Evolutionary conservation across 768 basidiomycete genomes (phyloP).

Genomic region (Trametes meyenii): DNA sequence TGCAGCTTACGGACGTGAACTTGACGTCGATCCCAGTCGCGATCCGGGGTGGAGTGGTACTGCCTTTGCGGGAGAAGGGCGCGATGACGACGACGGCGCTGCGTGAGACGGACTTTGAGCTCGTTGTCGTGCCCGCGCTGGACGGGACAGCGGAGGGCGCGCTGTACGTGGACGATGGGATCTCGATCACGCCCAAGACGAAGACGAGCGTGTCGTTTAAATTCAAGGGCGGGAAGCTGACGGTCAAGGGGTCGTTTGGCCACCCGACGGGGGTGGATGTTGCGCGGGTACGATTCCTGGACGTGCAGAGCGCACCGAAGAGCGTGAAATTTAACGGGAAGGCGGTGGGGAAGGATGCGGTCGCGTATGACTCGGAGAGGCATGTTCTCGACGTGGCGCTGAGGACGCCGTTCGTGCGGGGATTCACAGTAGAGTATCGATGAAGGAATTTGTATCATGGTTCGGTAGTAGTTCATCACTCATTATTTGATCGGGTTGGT

Average conservation of each 20-base stretch:
- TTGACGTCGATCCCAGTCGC: slow-evolving; percentile 64
- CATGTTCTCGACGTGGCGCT: slow-evolving; percentile 51
- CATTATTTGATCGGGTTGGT: too few species aligned
- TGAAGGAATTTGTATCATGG: background rate
- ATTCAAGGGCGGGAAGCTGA: slow-evolving; percentile 33
- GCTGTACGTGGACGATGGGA: slow-evolving; percentile 70
- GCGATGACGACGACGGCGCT: slow-evolving; percentile 65
- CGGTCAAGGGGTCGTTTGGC: slow-evolving; percentile 35
- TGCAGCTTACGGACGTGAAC: slow-evolving; percentile 47
- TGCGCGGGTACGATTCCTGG: slow-evolving; percentile 39
- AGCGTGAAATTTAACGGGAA: slow-evolving; percentile 28
- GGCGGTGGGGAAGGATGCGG: slow-evolving; percentile 15
- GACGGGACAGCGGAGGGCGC: slow-evolving; percentile 54
- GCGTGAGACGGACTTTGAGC: slow-evolving; percentile 57
- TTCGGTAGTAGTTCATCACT: too few species aligned
- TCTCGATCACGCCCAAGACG: slow-evolving; percentile 40
- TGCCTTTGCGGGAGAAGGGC: slow-evolving; percentile 56
- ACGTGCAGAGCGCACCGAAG: slow-evolving; percentile 29
- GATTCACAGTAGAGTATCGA: slow-evolving; percentile 36
- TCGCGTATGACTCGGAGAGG: slow-evolving; percentile 40
- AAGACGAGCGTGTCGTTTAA: slow-evolving; percentile 36
- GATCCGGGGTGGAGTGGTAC: slow-evolving; percentile 59
- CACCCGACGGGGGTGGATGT: slow-evolving; percentile 36
- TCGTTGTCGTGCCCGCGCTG: slow-evolving; percentile 59
- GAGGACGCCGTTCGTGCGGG: slow-evolving; percentile 39